A percentile compares a stretch with the other conserved stretches of the same genome.
phyloP scores from a whole-genome alignment of 257 asterid genomes.

The Solanum commersonii region DNA sequence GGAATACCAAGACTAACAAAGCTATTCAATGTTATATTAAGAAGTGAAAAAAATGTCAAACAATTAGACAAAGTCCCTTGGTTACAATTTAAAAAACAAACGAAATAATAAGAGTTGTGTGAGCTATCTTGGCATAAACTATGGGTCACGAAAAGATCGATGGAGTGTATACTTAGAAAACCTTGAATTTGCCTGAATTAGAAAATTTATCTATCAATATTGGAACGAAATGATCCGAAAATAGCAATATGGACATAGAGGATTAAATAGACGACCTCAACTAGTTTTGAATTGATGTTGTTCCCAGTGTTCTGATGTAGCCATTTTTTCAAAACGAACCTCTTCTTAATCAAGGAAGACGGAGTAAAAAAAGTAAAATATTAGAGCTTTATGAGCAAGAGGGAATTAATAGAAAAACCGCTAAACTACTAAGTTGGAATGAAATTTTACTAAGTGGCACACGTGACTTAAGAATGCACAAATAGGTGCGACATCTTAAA shows the following conservation, averaged over 20 bases:
- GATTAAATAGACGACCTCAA: not conserved
- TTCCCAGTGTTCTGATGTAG: not conserved
- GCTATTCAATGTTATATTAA: not conserved
- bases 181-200: not conserved
- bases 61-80: not conserved
- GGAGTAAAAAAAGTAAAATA: not conserved
- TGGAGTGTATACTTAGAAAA: not conserved
- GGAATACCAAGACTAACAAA: not conserved
- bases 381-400: not conserved
- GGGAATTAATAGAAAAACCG: not conserved
- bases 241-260: not conserved
- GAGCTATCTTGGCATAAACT: not conserved
- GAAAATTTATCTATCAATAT: not conserved
- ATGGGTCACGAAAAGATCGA: constrained; percentile 4
- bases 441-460: not conserved
- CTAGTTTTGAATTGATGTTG: not conserved
- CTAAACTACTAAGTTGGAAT: not conserved
- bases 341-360: not conserved
- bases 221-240: not conserved
- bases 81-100: not conserved
- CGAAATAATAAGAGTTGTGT: not conserved
- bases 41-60: not conserved
- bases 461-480: not conserved
- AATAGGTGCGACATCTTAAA: not conserved
- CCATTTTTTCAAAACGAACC: not conserved